Evolutionary conservation across 2,329 filamentous ascomycete species (phyloP).

Genomic region (Ilyonectria mors-panacis): DNA sequence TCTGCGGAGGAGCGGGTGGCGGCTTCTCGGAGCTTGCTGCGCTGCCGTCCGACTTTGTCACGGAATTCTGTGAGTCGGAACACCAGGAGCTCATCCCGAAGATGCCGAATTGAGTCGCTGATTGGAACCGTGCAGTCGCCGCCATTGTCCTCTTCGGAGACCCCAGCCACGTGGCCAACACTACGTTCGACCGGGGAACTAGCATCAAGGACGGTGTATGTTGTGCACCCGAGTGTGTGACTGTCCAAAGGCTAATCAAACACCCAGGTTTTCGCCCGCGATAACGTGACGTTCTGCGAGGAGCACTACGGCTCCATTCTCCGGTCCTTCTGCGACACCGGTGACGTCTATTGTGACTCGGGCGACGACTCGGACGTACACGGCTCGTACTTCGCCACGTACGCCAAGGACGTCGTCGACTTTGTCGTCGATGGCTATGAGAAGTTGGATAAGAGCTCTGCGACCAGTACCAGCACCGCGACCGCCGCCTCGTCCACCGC

Average conservation of each 20-base stretch:
- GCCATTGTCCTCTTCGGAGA: conserved; percentile 60
- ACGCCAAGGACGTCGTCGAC: conserved; percentile 53
- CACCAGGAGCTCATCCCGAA: not conserved
- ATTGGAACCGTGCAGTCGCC: conserved; percentile 50
- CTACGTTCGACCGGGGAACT: conserved; percentile 56
- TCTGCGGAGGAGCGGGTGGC: conserved; percentile 55
- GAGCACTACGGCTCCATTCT: conserved; percentile 53
- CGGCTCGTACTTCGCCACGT: conserved; percentile 54
- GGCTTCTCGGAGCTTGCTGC: conserved; percentile 47
- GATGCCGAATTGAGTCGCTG: conserved; percentile 13
- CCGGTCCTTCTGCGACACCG: conserved; percentile 59
- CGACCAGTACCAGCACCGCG: conserved; percentile 18
- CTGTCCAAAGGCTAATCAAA: not conserved
- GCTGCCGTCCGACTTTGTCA: conserved; percentile 47
- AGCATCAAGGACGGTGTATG: conserved; percentile 57
- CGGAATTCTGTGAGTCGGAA: conserved; percentile 53
- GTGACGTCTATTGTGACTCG: conserved; percentile 58
- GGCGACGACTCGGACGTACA: conserved; percentile 52
- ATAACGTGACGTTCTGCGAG: conserved; percentile 54
- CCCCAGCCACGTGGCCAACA: conserved; percentile 56
- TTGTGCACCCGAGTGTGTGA: conserved; percentile 17
- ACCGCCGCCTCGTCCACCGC: conserved; percentile 19
- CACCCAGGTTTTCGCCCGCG: conserved; percentile 55
- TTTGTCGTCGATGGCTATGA: conserved; percentile 55
- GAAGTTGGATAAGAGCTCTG: conserved; percentile 18